Evolutionary conservation across 495 filamentous ascomycete species (phyloP).

Genomic region (Aspergillus diversus): DNA sequence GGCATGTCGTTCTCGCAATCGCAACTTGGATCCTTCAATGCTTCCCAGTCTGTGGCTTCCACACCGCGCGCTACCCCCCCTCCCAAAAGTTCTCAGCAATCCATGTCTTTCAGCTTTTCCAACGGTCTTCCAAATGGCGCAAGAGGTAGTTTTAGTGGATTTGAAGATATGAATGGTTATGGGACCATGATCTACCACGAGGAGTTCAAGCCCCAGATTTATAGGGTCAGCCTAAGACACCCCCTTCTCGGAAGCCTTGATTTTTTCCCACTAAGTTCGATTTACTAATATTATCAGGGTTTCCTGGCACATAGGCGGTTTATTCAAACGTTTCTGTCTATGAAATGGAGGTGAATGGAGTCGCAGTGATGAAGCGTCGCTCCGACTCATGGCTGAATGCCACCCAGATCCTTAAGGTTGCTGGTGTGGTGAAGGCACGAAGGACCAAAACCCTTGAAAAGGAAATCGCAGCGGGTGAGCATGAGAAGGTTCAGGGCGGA

Average conservation of each 20-base stretch:
- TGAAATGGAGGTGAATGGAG: conserved; percentile 92
- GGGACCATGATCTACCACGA: conserved; percentile 52
- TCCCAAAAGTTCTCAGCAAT: conserved; percentile 48
- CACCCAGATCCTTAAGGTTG: conserved; percentile 94
- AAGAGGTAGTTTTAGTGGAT: conserved; percentile 44
- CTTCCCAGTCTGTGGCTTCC: conserved; percentile 53
- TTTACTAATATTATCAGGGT: conserved; percentile 18
- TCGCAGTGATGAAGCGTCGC: conserved; percentile 93
- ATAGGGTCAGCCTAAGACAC: conserved; percentile 60
- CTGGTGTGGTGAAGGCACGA: conserved; percentile 94
- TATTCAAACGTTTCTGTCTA: conserved; percentile 96
- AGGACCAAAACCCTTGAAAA: conserved; percentile 97
- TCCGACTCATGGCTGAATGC: conserved; percentile 93
- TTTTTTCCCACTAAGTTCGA: neutral
- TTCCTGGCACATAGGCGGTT: conserved; percentile 64
- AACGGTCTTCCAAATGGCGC: conserved; percentile 36
- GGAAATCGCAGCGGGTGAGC: conserved; percentile 91
- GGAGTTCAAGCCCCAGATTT: conserved; percentile 72
- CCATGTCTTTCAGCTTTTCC: conserved; percentile 50
- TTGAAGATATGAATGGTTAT: conserved; percentile 54
- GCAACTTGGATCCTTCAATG: conserved; percentile 55
- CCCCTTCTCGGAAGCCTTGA: neutral
- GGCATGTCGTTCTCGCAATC: conserved; percentile 47
- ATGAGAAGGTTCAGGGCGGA: conserved; percentile 97
- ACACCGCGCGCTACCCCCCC: conserved; percentile 60